A percentile compares a stretch with the other conserved stretches of the same genome.
These are phyloP conservation scores for Camellia granthamiana DNA, from an alignment of 148 eudicot genomes.

Conservation along the genomic window DNA sequence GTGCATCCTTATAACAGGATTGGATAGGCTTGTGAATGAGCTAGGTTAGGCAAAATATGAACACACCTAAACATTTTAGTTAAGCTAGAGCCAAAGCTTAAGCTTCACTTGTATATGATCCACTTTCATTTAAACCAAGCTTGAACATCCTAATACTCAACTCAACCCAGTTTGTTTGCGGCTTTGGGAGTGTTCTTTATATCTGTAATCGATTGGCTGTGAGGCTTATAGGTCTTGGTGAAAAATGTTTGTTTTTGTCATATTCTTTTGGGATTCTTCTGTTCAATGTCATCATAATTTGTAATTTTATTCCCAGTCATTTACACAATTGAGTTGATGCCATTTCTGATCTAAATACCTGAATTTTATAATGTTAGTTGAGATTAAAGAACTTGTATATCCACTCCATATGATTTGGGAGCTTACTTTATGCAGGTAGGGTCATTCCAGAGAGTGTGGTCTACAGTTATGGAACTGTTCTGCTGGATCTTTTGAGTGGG, in stretches of 20 bases:
- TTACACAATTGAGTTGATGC: background rate
- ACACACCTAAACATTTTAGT: background rate
- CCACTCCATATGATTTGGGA: constrained; percentile 11
- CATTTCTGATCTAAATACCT: background rate
- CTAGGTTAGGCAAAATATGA: background rate
- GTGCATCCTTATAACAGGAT: background rate
- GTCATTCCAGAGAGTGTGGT: constrained; percentile 92
- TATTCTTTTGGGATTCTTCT: background rate
- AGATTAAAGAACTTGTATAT: constrained; percentile 3
- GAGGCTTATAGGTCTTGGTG: background rate
- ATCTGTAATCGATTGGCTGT: background rate
- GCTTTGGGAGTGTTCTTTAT: background rate
- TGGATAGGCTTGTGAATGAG: background rate
- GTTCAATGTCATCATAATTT: background rate
- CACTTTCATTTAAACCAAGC: background rate
- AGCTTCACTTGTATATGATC: background rate
- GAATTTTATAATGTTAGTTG: background rate
- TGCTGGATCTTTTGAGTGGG: constrained; percentile 92
- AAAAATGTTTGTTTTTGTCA: background rate
- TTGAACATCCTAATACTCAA: background rate
- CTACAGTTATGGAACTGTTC: constrained; percentile 95
- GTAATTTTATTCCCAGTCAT: background rate
- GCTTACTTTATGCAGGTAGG: constrained; percentile 62
- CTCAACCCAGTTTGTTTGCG: background rate
- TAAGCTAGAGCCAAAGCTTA: background rate